Evolutionary conservation across 2,329 filamentous ascomycete genomes (phyloP), one percentile per base, ranked within the genome.

Genomic region (Keithomyces neogunnii): DNA sequence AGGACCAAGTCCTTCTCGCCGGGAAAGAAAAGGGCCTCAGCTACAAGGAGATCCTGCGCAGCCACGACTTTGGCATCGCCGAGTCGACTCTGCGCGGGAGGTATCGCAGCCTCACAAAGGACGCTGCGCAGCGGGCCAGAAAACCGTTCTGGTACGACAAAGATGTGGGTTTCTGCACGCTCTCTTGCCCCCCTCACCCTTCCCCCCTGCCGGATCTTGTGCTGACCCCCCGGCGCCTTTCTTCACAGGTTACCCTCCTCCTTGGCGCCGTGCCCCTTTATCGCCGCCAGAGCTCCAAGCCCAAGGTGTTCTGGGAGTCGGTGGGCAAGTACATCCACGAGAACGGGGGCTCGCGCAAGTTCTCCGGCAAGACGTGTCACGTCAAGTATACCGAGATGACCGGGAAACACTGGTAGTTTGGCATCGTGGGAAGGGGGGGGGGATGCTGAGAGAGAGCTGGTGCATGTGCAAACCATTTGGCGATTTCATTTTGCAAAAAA

Each of bases 11-110:
- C 42, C 70, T 88, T 1, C 63, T 86, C 13, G 60, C 71, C n/a
- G 70, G 73, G 29, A 82, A 81, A 62, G 60, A 64, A 6, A 63
- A 69, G 1, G 84, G 84, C 3, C 69, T 80, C 69, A 81, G 83
- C 0, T 89, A 88, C 66, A 77, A 75, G 50, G 74, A 85, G 53
- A 88, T 89, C 59, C 76, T 76, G 38, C 58, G 62, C 5, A 60
- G 68, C 19, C 79, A 82, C 11, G 67, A 72, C 1, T 84, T 84
- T 56, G 66, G 63, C 0, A 83, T 87, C 59, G 82, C 84, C 1
- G 85, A 88, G 66, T 86, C 85, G 9, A 90, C 87, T 0, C 72
- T 91, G 38, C 76, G 87, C 11, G 87, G 87, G 0, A 76, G 85
- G 0, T 82, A 78, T 57, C 73, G 86, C 4, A 80, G 76, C 2